Percentiles rank a stretch among this genome's conserved stretches.
Conservation (phyloP, 345 rosid genomes). For the Lumnitzera littorea region DNA sequence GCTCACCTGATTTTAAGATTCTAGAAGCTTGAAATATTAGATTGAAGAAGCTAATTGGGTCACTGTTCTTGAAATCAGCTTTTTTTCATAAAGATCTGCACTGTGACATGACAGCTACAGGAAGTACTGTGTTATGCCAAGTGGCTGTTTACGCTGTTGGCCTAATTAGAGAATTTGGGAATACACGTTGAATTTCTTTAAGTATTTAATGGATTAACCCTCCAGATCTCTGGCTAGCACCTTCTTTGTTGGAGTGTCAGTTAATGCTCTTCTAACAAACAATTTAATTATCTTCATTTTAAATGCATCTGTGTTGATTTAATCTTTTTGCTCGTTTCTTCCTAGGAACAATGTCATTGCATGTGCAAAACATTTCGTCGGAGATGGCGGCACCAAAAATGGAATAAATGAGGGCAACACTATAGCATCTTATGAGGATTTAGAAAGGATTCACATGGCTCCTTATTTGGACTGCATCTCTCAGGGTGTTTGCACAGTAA, state of each 20-base stretch:
- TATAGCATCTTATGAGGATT: slow-evolving; percentile 40
- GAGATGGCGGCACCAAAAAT: slow-evolving; percentile 78
- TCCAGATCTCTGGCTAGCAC: too few species aligned
- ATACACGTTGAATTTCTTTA: background rate
- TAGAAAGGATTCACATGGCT: slow-evolving; percentile 67
- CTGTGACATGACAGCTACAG: too few species aligned
- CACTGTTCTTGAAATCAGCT: too few species aligned
- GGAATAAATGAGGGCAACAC: slow-evolving; percentile 83
- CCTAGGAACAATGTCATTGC: slow-evolving; percentile 68
- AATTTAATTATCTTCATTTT: background rate
- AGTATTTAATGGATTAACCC: background rate
- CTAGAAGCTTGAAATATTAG: too few species aligned
- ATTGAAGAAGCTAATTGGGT: too few species aligned
- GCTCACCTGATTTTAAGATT: too few species aligned
- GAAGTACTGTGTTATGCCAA: too few species aligned
- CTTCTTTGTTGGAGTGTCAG: too few species aligned
- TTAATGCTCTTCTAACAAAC: background rate
- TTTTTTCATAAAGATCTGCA: too few species aligned
- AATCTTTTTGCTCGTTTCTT: slow-evolving; percentile 18
- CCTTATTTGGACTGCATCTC: slow-evolving; percentile 67
- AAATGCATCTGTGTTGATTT: background rate
- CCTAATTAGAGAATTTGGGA: too few species aligned
- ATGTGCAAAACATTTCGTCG: slow-evolving; percentile 93
- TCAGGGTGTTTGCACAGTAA: slow-evolving; percentile 71
- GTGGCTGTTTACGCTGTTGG: too few species aligned